These are phyloP conservation scores for Dactylis glomerata DNA, from an alignment of 176 grass and related monocot species.

Conservation along the genomic window DNA sequence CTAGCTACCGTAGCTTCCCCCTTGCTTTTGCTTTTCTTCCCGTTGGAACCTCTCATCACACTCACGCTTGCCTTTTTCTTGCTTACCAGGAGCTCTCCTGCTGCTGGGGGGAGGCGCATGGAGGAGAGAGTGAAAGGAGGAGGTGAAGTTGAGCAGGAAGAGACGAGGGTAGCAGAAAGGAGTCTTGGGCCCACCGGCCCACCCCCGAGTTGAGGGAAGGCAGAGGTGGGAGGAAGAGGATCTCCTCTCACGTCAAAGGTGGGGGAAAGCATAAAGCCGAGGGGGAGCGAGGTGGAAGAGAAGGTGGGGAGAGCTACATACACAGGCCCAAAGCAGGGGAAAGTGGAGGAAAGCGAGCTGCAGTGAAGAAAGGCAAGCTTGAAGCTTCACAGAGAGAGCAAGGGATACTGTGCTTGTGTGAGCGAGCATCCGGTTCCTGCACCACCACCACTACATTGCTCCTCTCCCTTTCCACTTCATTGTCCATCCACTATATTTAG, in stretches of 20 bases:
- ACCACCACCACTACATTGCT: neutral
- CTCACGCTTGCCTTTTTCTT: slow-evolving; percentile 23
- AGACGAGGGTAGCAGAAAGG: slow-evolving; percentile 20
- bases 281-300: neutral
- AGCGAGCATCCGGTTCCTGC: slow-evolving; percentile 32
- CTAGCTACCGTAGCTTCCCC: neutral
- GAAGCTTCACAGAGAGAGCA: neutral
- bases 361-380: neutral
- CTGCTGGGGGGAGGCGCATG: slow-evolving; percentile 10
- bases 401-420: neutral
- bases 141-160: neutral
- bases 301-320: neutral
- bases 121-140: slow-evolving; percentile 19
- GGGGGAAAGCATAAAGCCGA: slow-evolving; percentile 44
- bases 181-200: slow-evolving; percentile 18
- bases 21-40: slow-evolving; percentile 33
- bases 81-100: neutral
- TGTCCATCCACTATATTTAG: neutral
- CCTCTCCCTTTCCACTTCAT: neutral
- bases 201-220: slow-evolving; percentile 18
- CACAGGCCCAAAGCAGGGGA: slow-evolving; percentile 1
- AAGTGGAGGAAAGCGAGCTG: slow-evolving; percentile 14
- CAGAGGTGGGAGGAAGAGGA: slow-evolving; percentile 16
- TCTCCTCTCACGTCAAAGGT: slow-evolving; percentile 42
- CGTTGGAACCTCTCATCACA: neutral